Evolutionary conservation across 169 alveolate genomes (phyloP).

Genomic region (Eimeria necatrix): DNA sequence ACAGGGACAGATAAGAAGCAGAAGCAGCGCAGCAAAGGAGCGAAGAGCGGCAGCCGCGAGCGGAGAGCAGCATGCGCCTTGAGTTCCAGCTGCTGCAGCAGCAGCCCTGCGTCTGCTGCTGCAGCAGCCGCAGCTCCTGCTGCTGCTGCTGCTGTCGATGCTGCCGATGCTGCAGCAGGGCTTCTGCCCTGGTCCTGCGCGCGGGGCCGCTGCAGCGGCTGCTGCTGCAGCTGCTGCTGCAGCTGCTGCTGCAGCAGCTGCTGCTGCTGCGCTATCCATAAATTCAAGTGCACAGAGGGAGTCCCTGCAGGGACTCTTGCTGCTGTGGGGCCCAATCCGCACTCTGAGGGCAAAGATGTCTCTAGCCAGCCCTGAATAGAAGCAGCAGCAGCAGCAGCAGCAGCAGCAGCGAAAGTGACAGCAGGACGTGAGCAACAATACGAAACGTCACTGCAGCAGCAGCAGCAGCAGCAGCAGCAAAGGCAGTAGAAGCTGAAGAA

Average conservation of each 20-base stretch:
- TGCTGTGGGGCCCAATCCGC: slow-evolving; percentile 11
- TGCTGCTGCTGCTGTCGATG: neutral
- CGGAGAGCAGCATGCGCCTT: slow-evolving; percentile 46
- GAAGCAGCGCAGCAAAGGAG: slow-evolving; percentile 17
- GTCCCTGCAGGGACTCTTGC: slow-evolving; percentile 36
- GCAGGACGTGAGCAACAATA: neutral
- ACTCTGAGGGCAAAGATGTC: neutral
- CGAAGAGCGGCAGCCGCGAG: slow-evolving; percentile 5
- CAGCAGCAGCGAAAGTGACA: neutral
- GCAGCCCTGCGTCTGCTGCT: neutral
- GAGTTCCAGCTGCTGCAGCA: slow-evolving; percentile 44
- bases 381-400: slow-evolving; percentile 14
- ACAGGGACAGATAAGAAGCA: slow-evolving; percentile 28
- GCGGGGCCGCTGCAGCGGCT: slow-evolving; percentile 26
- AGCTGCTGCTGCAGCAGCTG: slow-evolving; percentile 30
- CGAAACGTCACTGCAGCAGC: neutral
- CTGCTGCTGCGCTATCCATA: slow-evolving; percentile 48
- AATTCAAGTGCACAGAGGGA: slow-evolving; percentile 5
- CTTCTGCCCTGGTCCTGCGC: neutral
- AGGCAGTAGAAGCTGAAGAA: neutral
- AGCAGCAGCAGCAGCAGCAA: neutral
- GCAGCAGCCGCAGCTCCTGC: slow-evolving; percentile 20
- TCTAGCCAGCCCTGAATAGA: slow-evolving; percentile 23
- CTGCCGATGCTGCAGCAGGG: neutral
- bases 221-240: slow-evolving; percentile 27